A percentile compares a stretch with the other conserved stretches of the same genome.
Conservation (phyloP, 306 rosid genomes). For the Ochetophila trinervis region DNA sequence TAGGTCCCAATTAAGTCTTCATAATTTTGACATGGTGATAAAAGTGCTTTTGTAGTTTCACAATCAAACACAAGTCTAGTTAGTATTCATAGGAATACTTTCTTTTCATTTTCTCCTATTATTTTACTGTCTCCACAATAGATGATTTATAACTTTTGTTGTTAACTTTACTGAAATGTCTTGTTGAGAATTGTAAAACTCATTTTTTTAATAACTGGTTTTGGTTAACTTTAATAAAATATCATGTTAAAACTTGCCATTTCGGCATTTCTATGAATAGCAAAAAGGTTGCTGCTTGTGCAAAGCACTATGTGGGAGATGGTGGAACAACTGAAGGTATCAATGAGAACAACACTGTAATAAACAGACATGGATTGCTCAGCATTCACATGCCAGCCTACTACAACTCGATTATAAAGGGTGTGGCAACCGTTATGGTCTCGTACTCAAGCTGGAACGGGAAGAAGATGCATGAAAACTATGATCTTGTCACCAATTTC, state of each 20-base stretch:
- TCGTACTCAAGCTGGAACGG: conserved; percentile 31
- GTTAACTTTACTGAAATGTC: too few relatives aligned
- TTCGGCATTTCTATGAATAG: neutral
- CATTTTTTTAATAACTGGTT: too few relatives aligned
- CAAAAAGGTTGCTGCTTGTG: conserved; percentile 24
- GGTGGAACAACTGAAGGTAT: conserved; percentile 26
- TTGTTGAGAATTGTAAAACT: neutral
- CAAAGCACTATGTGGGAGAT: conserved; percentile 29
- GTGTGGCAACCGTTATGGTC: conserved; percentile 26
- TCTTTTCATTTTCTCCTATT: neutral
- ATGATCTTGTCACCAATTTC: conserved; percentile 20
- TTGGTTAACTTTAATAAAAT: too few relatives aligned
- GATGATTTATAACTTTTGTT: too few relatives aligned
- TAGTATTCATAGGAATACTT: neutral
- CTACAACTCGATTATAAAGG: conserved; percentile 14
- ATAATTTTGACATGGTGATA: neutral
- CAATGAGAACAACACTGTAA: conserved; percentile 25
- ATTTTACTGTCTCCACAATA: too few relatives aligned
- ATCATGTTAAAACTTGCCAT: neutral
- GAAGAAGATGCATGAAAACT: conserved; percentile 21
- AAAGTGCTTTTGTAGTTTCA: neutral
- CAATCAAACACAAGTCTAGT: neutral
- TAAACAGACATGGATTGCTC: conserved; percentile 11
- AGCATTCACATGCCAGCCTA: conserved; percentile 33
- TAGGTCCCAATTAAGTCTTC: neutral